Evolutionary conservation across 2,329 filamentous ascomycete genomes (phyloP), one percentile per base, ranked within the genome.

Genomic region (Pseudopithomyces chartarum): DNA sequence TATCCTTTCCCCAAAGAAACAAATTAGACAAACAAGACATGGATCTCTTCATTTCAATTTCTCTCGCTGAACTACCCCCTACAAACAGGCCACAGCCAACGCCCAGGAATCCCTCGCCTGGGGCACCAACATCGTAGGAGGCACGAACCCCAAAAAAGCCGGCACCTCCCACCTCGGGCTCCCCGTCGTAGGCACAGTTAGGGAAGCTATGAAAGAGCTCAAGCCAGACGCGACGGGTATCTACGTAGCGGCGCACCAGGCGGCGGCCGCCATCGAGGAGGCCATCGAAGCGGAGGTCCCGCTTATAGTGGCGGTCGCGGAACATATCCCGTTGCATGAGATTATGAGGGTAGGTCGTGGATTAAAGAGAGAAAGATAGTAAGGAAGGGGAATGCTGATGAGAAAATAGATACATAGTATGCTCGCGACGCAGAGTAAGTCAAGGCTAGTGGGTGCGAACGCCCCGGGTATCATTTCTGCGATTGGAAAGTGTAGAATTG

Each of bases 51-150:
- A 8, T 29, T 5, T 29, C 4, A 29, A 5, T 29, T 29, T 5
- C 26, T 29, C 26, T 29, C 8, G 26, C 26, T 29, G 26, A 29
- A 8, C 4, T 8, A 90, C 90, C 73, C 90, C 88, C 19, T 87
- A 87, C 76, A 79, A 79, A 61, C 79, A 86, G 76, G 89, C 90
- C 11, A 93, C 90, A 1, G 84, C 85, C 63, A 92, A 94, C 75
- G 90, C 90, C 32, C 84, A 85, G 73, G 89, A 92, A 71, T 91
- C 89, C 12, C 78, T 93, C 56, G 85, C 82, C 73, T 94, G 89
- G 84, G 90, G 90, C 12, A 93, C 90, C 38, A 89, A 91, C 36
- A 87, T 94, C 57, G 89, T 94, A 0, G 90, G 90, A 29, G 90
- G 90, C 23, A 89, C 92, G 17, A 91, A 86, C 52, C 90, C 90